Conservation (phyloP, 345 rosid genomes). For the Psidium guajava region DNA sequence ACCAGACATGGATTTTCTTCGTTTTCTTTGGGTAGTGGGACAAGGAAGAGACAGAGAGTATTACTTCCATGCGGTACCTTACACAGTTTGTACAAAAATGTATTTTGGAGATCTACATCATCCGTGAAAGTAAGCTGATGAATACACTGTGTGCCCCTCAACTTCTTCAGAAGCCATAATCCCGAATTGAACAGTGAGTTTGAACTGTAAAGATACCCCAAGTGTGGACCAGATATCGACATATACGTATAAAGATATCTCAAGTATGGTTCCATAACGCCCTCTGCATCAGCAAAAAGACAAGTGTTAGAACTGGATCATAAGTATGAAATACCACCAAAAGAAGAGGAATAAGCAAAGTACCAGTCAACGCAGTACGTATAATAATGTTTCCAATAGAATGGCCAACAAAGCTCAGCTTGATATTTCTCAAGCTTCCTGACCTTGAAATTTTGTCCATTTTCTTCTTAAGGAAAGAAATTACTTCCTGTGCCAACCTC, state of each 20-base stretch:
- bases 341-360: background rate
- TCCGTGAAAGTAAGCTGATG: constrained; percentile 97
- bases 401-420: constrained; percentile 92
- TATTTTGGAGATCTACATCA: constrained; percentile 64
- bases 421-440: constrained; percentile 51
- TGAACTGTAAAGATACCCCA: constrained; percentile 91
- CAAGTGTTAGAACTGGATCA: background rate
- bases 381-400: constrained; percentile 89
- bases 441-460: constrained; percentile 57
- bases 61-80: constrained; percentile 30
- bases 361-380: constrained; percentile 85
- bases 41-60: background rate
- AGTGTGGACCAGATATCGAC: constrained; percentile 88
- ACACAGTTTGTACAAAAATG: constrained; percentile 76
- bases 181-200: constrained; percentile 93
- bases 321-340: background rate
- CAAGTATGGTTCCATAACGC: constrained; percentile 76
- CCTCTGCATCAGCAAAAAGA: constrained; percentile 37
- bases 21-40: background rate
- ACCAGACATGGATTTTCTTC: background rate
- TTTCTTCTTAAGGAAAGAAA: constrained; percentile 67
- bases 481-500: constrained; percentile 82
- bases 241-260: constrained; percentile 58
- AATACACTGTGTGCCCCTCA: constrained; percentile 80
- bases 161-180: constrained; percentile 84